Base-by-base conservation (phyloP, 345 rosid genomes). In the Euphorbia peplus region DNA sequence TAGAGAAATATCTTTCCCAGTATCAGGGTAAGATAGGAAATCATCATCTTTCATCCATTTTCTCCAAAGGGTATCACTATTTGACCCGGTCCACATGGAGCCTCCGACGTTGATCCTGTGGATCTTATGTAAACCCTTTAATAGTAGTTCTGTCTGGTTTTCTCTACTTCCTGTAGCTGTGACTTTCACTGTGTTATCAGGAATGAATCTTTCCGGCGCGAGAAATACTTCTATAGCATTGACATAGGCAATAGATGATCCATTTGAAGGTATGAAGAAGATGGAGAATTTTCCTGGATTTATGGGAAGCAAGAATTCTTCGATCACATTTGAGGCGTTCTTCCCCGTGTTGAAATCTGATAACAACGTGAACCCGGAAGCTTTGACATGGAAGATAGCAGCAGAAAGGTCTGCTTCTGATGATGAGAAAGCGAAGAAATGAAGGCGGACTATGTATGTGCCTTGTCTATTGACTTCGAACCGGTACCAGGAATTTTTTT, bases 171-270 rank as follows among this genome's bases (percentile, higher is more conserved):
- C 75, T 15, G 64, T 15, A 24, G 29, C 2, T 15, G 46, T 78
- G 42, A 76, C 44, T 4, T 19, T 62, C 6, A 24, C 18, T 4
- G 66, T 29, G 3, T 41, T 7, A 56, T 68, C 67, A 16, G 54
- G 55, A 47, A 81, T 64, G 46, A 84, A 73, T 42, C 73, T 67
- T 1, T 66, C 51, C 12, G 79, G 84, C 21, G 72, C 75, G 12
- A 50, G 73, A 70, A 91, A 86, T 50, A 79, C 83, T 66, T 89
- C 93, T 1, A 89, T 81, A 74, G 96, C 97, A 59, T 85, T 91
- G 16, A 86, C 62, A 59, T 84, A 70, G 11, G 97, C 85, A 0
- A 89, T 65, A 15, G 90, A 86, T 2, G 81, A 69, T 8, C n/a
- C 53, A 16, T 4, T 0, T 16, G 21, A 64, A 0, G 91, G 95